A percentile compares a stretch with the other conserved stretches of the same genome.
These are phyloP conservation scores for Decorospora gaudefroyi DNA, from an alignment of 2,329 filamentous ascomycete species.

Conservation along the genomic window DNA sequence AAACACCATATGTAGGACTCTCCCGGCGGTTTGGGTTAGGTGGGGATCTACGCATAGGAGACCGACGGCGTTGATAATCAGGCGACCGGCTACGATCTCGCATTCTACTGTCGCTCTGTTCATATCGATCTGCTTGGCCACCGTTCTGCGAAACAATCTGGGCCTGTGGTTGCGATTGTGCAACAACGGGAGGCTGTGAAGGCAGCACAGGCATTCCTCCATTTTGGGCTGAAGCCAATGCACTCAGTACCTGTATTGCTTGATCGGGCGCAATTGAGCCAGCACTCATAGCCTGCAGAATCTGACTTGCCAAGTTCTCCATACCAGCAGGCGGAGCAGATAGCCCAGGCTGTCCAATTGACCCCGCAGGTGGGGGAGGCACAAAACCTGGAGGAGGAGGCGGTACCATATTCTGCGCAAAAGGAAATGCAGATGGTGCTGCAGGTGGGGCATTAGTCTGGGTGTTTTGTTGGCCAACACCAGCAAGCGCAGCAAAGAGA, in stretches of 20 bases:
- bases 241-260: constrained; percentile 41
- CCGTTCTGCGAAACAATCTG: constrained; percentile 28
- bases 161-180: constrained; percentile 20
- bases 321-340: constrained; percentile 31
- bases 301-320: constrained; percentile 38
- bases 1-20: constrained; percentile 74
- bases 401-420: constrained; percentile 36
- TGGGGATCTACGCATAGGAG: constrained; percentile 60
- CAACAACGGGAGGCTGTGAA: constrained; percentile 25
- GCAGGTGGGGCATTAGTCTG: constrained; percentile 36
- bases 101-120: constrained; percentile 42
- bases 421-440: constrained; percentile 34
- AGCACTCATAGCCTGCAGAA: constrained; percentile 42
- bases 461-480: constrained; percentile 35
- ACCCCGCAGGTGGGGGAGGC: constrained; percentile 33
- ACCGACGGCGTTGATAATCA: constrained; percentile 69
- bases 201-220: constrained; percentile 35
- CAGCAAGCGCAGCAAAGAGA: constrained; percentile 43
- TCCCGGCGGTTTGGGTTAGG: constrained; percentile 63
- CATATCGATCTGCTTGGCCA: constrained; percentile 33
- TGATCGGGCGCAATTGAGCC: constrained; percentile 44
- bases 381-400: constrained; percentile 43
- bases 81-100: constrained; percentile 56
- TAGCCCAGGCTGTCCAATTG: constrained; percentile 30
- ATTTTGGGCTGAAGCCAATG: constrained; percentile 34